phyloP scores from a whole-genome alignment of 2,329 filamentous ascomycete genomes.

The Penicillium sp. region DNA sequence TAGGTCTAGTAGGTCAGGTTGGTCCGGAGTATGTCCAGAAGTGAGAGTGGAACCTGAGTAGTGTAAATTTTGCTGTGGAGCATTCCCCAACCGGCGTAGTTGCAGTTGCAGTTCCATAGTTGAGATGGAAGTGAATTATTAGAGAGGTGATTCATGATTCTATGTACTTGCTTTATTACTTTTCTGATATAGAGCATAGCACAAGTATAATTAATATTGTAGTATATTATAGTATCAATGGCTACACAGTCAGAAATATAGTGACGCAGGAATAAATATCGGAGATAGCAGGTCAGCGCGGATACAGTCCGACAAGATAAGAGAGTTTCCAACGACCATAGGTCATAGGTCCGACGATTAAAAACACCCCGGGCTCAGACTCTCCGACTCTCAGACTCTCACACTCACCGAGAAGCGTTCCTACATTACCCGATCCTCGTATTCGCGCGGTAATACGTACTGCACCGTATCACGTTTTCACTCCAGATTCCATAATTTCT shows the following conservation, averaged over 20 bases:
- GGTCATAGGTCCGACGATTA: not conserved
- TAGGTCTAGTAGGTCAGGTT: not conserved
- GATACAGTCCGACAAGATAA: constrained; percentile 7
- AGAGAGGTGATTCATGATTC: not conserved
- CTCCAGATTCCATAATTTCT: not conserved
- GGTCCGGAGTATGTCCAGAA: not conserved
- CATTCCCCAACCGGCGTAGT: constrained; percentile 1
- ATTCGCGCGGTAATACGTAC: constrained; percentile 6
- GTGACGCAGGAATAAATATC: not conserved
- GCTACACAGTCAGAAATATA: too few relatives aligned
- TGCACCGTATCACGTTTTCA: constrained; percentile 3
- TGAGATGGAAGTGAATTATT: not conserved
- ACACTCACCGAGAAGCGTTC: constrained; percentile 19
- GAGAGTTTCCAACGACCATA: not conserved
- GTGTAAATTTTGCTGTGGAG: constrained; percentile 6
- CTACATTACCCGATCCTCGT: constrained; percentile 20
- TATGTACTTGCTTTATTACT: not conserved
- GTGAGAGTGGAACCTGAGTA: constrained; percentile 5
- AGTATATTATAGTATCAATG: too few relatives aligned
- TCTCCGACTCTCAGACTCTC: too few relatives aligned
- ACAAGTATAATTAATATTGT: too few relatives aligned
- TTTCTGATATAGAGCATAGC: not conserved
- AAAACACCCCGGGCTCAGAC: not conserved
- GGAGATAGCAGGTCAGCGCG: not conserved
- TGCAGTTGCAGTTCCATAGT: not conserved